These are phyloP conservation scores for Dictyostelium firmibasis DNA, from an alignment of 78 protist genomes.

Conservation along the genomic window DNA sequence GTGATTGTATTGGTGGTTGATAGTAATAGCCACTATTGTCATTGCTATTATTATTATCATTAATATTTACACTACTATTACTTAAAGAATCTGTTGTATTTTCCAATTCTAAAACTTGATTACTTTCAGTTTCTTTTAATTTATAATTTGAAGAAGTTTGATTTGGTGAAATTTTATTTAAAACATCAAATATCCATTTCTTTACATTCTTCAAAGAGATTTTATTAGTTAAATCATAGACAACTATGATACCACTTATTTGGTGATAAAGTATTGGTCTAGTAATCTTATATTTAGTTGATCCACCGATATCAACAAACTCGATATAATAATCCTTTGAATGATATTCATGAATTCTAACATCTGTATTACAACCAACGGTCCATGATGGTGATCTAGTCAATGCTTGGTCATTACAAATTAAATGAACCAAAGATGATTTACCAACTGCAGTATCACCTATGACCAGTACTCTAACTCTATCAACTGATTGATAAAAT, in stretches of 20 bases:
- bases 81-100: not conserved
- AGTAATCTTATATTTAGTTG: conserved; percentile 40
- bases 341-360: conserved; percentile 50
- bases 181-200: conserved; percentile 73
- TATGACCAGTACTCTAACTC: conserved; percentile 37
- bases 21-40: not conserved
- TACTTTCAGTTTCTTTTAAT: conserved; percentile 25
- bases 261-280: conserved; percentile 54
- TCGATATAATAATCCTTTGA: conserved; percentile 74
- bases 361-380: conserved; percentile 58
- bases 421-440: conserved; percentile 39
- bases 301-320: conserved; percentile 70
- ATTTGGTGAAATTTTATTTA: not conserved
- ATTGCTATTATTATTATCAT: not conserved
- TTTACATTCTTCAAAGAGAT: conserved; percentile 49
- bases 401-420: conserved; percentile 12
- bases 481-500: conserved; percentile 31
- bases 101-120: conserved; percentile 25
- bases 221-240: conserved; percentile 66
- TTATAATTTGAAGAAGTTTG: conserved; percentile 15
- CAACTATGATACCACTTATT: conserved; percentile 68
- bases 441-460: conserved; percentile 79
- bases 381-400: conserved; percentile 56
- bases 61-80: not conserved
- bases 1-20: too few species aligned